A percentile compares a stretch with the other conserved stretches of the same genome.
Conservation (phyloP, 2,329 filamentous ascomycete genomes). For the Elsinoe batatas region DNA sequence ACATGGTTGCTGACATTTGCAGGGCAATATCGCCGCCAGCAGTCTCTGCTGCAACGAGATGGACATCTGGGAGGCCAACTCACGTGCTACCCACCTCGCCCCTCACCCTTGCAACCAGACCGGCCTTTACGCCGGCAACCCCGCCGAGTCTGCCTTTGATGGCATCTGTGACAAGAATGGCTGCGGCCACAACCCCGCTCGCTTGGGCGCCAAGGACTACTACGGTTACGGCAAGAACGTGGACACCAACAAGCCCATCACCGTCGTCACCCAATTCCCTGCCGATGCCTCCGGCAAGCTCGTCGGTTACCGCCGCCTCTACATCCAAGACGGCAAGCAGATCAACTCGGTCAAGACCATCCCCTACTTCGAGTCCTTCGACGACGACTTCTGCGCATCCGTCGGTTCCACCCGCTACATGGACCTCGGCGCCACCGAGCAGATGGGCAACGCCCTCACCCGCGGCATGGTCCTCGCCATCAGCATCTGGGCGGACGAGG, state of each 20-base stretch:
- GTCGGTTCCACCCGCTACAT: constrained; percentile 39
- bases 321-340: constrained; percentile 52
- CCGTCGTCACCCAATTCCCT: constrained; percentile 59
- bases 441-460: constrained; percentile 46
- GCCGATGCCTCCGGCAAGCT: constrained; percentile 44
- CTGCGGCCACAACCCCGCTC: constrained; percentile 59
- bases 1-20: constrained; percentile 1
- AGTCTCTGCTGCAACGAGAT: constrained; percentile 60
- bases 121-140: constrained; percentile 42
- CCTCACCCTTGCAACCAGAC: constrained; percentile 52
- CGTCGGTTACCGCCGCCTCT: constrained; percentile 53
- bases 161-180: constrained; percentile 54
- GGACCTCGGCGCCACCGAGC: constrained; percentile 45
- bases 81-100: constrained; percentile 53
- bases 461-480: constrained; percentile 53
- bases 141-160: constrained; percentile 45
- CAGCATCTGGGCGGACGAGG: constrained; percentile 53
- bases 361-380: constrained; percentile 43
- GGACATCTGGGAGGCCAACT: constrained; percentile 64
- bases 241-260: constrained; percentile 51
- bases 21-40: constrained; percentile 20
- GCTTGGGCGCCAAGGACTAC: constrained; percentile 53
- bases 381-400: constrained; percentile 43
- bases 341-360: constrained; percentile 43
- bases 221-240: constrained; percentile 48